phyloP scores from a whole-genome alignment of 2,329 filamentous ascomycete species.

The Aspergillus neoniger region DNA sequence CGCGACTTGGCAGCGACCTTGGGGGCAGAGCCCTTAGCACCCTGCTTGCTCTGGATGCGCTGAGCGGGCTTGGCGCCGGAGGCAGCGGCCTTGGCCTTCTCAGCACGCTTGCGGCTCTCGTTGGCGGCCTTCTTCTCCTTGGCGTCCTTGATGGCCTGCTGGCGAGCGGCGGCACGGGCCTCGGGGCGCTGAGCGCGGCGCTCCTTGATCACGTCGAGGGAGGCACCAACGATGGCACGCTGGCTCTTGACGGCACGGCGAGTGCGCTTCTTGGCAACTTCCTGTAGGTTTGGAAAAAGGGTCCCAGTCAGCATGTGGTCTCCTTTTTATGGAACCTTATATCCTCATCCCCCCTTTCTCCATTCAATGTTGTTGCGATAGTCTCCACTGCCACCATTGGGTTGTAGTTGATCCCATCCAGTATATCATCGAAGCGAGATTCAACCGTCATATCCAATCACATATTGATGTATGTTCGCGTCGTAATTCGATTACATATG shows the following conservation, averaged over 20 bases:
- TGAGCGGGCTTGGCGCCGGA: slow-evolving; percentile 71
- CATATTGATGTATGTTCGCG: background rate
- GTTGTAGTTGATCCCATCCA: background rate
- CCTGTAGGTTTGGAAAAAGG: slow-evolving; percentile 60
- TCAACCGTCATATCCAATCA: background rate
- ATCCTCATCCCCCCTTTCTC: no score
- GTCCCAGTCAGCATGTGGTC: slow-evolving; percentile 29
- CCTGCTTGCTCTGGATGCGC: slow-evolving; percentile 94
- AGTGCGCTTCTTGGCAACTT: slow-evolving; percentile 99
- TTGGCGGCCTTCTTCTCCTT: slow-evolving; percentile 97
- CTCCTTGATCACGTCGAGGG: slow-evolving; percentile 99
- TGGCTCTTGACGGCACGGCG: slow-evolving; percentile 98
- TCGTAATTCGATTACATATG: background rate
- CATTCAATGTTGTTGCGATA: no score
- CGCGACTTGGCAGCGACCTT: slow-evolving; percentile 87
- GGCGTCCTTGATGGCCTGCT: slow-evolving; percentile 89
- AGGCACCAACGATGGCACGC: slow-evolving; percentile 98
- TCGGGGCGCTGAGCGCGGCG: slow-evolving; percentile 92
- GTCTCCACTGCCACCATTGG: no score
- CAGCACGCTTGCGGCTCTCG: slow-evolving; percentile 93
- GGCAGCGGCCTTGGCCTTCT: slow-evolving; percentile 94
- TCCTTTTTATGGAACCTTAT: background rate
- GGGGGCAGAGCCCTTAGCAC: slow-evolving; percentile 81
- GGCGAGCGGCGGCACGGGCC: slow-evolving; percentile 87
- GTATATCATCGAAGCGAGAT: no score